These are phyloP conservation scores for Cryphonectria parasitica DNA, from an alignment of 2,329 filamentous ascomycete species.

Conservation along the genomic window DNA sequence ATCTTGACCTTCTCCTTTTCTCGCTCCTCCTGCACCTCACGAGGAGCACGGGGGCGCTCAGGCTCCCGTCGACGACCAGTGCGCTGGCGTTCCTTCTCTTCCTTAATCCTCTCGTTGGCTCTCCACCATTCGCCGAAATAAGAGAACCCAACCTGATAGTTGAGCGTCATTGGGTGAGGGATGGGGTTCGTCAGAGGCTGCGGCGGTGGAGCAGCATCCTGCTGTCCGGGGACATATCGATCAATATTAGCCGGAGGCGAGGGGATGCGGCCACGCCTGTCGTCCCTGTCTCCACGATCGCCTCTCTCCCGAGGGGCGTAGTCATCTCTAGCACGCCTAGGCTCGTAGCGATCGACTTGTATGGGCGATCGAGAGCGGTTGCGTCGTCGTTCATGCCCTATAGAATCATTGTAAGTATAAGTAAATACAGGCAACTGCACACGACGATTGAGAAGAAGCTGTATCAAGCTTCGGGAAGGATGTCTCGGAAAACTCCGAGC, in stretches of 20 bases:
- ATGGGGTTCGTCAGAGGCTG: slow-evolving; percentile 65
- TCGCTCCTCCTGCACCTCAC: slow-evolving; percentile 72
- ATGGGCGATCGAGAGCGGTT: slow-evolving; percentile 72
- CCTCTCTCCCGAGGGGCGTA: slow-evolving; percentile 40
- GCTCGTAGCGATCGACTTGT: slow-evolving; percentile 77
- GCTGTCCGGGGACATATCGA: slow-evolving; percentile 75
- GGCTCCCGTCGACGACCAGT: slow-evolving; percentile 71
- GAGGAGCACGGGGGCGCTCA: slow-evolving; percentile 64
- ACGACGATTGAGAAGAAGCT: not conserved
- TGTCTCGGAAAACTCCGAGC: not conserved
- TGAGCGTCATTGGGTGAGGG: slow-evolving; percentile 71
- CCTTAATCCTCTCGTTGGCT: slow-evolving; percentile 79
- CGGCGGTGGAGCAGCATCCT: slow-evolving; percentile 57
- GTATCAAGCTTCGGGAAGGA: slow-evolving; percentile 6
- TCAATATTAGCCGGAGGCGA: slow-evolving; percentile 76
- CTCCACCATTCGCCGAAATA: slow-evolving; percentile 90
- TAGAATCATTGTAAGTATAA: slow-evolving; percentile 32
- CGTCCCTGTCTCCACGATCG: slow-evolving; percentile 53
- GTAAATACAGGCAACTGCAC: slow-evolving; percentile 8
- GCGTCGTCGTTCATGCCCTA: slow-evolving; percentile 64
- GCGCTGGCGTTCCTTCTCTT: slow-evolving; percentile 73
- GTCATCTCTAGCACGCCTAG: slow-evolving; percentile 60
- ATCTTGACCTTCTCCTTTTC: slow-evolving; percentile 81
- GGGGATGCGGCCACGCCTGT: slow-evolving; percentile 60
- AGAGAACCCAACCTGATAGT: slow-evolving; percentile 83